These are phyloP conservation scores for Trichoderma sp. DNA, from an alignment of 2,329 filamentous ascomycete genomes.

Conservation along the genomic window DNA sequence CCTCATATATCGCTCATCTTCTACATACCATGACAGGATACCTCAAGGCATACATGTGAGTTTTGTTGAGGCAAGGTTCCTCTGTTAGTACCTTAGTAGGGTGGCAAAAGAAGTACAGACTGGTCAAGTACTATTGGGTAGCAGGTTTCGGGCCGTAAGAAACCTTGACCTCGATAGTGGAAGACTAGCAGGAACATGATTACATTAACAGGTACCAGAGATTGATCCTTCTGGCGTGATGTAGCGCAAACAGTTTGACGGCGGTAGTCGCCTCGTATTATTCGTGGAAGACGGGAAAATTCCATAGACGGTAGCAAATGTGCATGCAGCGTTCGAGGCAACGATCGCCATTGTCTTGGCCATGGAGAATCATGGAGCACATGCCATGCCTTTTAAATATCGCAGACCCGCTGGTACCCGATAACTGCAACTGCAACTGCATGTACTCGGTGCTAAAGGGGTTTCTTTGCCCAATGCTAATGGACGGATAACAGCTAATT, in stretches of 20 bases:
- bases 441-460: neutral
- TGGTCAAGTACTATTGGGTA: neutral
- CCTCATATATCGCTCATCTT: conserved; percentile 5
- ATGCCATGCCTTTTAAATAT: neutral
- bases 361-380: neutral
- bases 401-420: neutral
- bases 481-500: neutral
- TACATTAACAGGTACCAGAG: neutral
- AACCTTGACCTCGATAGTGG: neutral
- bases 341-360: neutral
- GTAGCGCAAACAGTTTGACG: neutral
- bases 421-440: neutral
- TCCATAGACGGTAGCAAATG: neutral
- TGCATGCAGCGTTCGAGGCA: neutral
- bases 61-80: neutral
- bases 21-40: neutral
- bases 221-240: neutral
- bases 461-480: neutral
- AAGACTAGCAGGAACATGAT: neutral
- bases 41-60: neutral
- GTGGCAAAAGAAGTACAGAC: neutral
- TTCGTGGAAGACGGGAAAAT: neutral
- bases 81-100: neutral
- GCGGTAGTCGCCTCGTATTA: neutral
- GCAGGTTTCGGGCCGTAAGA: neutral